phyloP scores from a whole-genome alignment of 208 protist genomes.

The Eutreptiella sp. region DNA sequence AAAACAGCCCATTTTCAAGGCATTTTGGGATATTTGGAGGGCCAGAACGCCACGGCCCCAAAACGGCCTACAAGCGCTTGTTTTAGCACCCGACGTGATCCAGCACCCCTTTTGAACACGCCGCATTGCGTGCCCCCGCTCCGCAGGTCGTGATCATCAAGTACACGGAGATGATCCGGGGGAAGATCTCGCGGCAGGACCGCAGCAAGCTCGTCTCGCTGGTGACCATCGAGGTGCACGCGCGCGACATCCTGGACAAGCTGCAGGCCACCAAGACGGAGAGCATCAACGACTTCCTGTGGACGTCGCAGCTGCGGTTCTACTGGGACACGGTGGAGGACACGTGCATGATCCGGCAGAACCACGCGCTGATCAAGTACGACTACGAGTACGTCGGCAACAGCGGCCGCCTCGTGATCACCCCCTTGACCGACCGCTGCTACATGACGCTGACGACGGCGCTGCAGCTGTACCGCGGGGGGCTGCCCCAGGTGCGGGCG shows the following conservation, averaged over 20 bases:
- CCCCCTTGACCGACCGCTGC: conserved; percentile 92
- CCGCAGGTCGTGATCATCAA: conserved; percentile 83
- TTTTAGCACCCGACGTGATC: no score
- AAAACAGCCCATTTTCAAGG: no score
- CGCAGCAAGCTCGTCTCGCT: conserved; percentile 90
- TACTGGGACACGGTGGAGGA: conserved; percentile 73
- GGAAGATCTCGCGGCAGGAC: conserved; percentile 76
- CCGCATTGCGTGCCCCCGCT: no score
- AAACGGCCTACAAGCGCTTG: no score
- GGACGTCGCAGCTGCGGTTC: conserved; percentile 91
- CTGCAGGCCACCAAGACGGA: conserved; percentile 72
- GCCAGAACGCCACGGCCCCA: no score
- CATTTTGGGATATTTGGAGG: no score
- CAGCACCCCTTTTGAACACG: no score
- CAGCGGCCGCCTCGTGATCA: conserved; percentile 93
- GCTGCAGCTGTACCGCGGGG: conserved; percentile 85
- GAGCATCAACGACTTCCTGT: conserved; percentile 88
- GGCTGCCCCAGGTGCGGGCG: no score
- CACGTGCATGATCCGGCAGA: conserved; percentile 83
- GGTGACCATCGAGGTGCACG: conserved; percentile 98
- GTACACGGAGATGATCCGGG: conserved; percentile 88
- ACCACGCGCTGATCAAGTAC: conserved; percentile 79
- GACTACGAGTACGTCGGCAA: conserved; percentile 97
- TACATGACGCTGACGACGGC: conserved; percentile 97
- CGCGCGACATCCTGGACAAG: conserved; percentile 90